Evolutionary conservation across 208 protist species (phyloP), one percentile per base, ranked within the genome.

Genomic region (Acanthamoeba sp.): DNA sequence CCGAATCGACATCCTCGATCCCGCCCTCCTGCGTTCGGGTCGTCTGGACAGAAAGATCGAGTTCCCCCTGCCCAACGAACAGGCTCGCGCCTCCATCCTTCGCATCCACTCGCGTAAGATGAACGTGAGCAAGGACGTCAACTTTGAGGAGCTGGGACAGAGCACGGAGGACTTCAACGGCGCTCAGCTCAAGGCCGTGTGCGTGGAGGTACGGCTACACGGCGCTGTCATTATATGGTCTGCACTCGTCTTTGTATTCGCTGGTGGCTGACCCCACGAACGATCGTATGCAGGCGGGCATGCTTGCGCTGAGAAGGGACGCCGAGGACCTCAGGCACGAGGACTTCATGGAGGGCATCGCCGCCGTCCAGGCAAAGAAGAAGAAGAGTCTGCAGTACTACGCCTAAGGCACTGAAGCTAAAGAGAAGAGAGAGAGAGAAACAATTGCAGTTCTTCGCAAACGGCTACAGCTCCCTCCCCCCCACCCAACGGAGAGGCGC

Each of bases 131-230:
- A 62, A 73, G 22, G 95, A 97, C 38, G 99, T 99, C 4, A 99
- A 99, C 96, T 99, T 99, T 95, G 98, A 99, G 94, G 99, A 99
- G 97, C 97, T 99, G 6, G 99, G 99, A 2, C 97, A 98, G 50
- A 99, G 98, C 95, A 99, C 99, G 24, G 99, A 99, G 42, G 99
- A 99, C 97, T 99, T 99, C 98, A 99, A 99, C 97, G 99, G 99
- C 55, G 99, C 99, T 34, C 99, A 99, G 97, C 97, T 99, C 29
- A 99, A 99, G 97, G 99, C 99, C 24, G 99, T 99, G 55, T 99
- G 99, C 97, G 99, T 99, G 38, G 99, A 99, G 97, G 73, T 84
- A 84, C 18, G 5, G 16, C 1, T 18, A 52, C n/a, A n/a, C n/a
- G n/a, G n/a, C n/a, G n/a, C n/a, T n/a, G n/a, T n/a, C n/a, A n/a